phyloP scores from a whole-genome alignment of 164 flowering plant genomes.

The Protea cynaroides region DNA sequence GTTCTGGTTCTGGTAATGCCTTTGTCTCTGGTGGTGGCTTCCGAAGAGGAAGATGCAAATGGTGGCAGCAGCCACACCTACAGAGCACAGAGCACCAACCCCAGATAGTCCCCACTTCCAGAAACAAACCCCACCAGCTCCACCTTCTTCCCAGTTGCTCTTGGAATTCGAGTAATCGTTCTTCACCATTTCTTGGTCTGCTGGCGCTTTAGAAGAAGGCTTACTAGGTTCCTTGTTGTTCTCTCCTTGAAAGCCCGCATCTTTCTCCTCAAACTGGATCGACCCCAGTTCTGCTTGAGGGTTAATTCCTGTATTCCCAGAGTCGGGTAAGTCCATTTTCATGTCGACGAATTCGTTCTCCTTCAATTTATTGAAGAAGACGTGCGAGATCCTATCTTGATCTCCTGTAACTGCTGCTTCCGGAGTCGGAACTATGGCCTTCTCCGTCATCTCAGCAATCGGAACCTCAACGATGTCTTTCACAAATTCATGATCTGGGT shows the following conservation, averaged over 20 bases:
- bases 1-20: slow-evolving; percentile 35
- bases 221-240: slow-evolving; percentile 6
- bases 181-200: slow-evolving; percentile 13
- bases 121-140: slow-evolving; percentile 24
- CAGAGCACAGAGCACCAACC: slow-evolving; percentile 51
- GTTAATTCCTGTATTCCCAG: slow-evolving; percentile 10
- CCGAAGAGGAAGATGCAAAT: slow-evolving; percentile 47
- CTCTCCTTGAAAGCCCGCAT: slow-evolving; percentile 4
- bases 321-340: slow-evolving; percentile 42
- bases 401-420: slow-evolving; percentile 20
- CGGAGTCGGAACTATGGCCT: slow-evolving; percentile 3
- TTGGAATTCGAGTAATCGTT: slow-evolving; percentile 11
- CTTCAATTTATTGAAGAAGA: slow-evolving; percentile 45
- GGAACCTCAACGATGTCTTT: slow-evolving; percentile 22
- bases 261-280: slow-evolving; percentile 26
- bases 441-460: slow-evolving; percentile 6
- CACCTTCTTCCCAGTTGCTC: slow-evolving; percentile 2
- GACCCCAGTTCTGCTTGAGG: slow-evolving; percentile 25
- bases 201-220: background rate
- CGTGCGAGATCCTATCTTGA: slow-evolving; percentile 30
- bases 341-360: slow-evolving; percentile 67
- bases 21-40: slow-evolving; percentile 23
- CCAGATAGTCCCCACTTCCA: slow-evolving; percentile 44
- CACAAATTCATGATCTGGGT: slow-evolving; percentile 9
- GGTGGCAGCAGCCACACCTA: slow-evolving; percentile 63